Conservation (phyloP, 108 stramenopile species). For the Skeletonema marinoi region DNA sequence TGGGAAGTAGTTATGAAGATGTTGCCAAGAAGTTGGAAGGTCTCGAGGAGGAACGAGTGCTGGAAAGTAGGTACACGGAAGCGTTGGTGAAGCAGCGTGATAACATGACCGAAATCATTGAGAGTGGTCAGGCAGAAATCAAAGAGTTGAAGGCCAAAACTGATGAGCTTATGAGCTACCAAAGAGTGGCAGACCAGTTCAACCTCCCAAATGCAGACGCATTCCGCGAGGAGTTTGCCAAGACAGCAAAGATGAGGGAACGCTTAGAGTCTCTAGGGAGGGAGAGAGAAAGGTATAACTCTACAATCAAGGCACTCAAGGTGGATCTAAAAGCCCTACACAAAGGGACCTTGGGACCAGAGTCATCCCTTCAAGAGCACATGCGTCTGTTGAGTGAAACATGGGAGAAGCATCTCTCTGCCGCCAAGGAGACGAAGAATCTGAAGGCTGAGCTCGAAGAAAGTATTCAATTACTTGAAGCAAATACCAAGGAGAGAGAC, state of each 20-base stretch:
- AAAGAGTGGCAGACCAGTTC: slow-evolving; percentile 15
- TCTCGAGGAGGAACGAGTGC: slow-evolving; percentile 41
- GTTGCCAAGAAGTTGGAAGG: slow-evolving; percentile 26
- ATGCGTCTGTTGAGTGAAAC: slow-evolving; percentile 41
- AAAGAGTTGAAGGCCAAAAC: slow-evolving; percentile 29
- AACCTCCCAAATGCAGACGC: slow-evolving; percentile 2
- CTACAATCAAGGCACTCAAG: slow-evolving; percentile 48
- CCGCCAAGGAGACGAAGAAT: slow-evolving; percentile 14
- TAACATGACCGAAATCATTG: slow-evolving; percentile 46
- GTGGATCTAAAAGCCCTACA: slow-evolving; percentile 37
- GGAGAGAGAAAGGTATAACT: slow-evolving; percentile 48
- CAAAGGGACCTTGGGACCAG: slow-evolving; percentile 24
- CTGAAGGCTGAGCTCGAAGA: slow-evolving; percentile 29
- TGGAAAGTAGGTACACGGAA: slow-evolving; percentile 45
- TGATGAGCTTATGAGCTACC: slow-evolving; percentile 7
- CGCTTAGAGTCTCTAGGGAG: slow-evolving; percentile 20
- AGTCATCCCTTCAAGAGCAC: slow-evolving; percentile 47
- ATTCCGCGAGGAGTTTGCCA: slow-evolving; percentile 14
- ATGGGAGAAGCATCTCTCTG: slow-evolving; percentile 19
- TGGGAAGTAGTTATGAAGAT: slow-evolving; percentile 19
- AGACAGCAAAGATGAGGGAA: slow-evolving; percentile 13
- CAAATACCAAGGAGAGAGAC: slow-evolving; percentile 23
- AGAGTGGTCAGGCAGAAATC: slow-evolving; percentile 39
- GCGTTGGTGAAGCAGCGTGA: slow-evolving; percentile 47
- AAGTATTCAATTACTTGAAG: slow-evolving; percentile 16